phyloP scores from a whole-genome alignment of 163 green algal species.

The Chlamydomonas reinhardtii region DNA sequence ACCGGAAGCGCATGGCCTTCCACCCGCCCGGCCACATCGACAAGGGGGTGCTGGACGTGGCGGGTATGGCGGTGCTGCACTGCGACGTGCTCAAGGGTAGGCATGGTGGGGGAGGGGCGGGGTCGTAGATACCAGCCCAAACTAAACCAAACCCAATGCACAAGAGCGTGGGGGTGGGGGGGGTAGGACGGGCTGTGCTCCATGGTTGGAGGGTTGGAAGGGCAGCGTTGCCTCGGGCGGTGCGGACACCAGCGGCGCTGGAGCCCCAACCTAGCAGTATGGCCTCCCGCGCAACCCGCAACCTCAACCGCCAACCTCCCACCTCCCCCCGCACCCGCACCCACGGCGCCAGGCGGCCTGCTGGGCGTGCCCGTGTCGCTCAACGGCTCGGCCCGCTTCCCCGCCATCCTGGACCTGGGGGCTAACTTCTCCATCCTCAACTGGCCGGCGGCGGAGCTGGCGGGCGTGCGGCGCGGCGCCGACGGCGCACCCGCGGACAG shows the following conservation, averaged over 20 bases:
- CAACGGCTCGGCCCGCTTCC: slow-evolving; percentile 36
- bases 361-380: slow-evolving; percentile 44
- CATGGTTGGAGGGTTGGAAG: too few species aligned
- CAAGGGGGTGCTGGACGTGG: slow-evolving; percentile 38
- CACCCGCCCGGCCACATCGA: slow-evolving; percentile 43
- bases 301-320: too few species aligned
- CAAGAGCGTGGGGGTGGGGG: too few species aligned
- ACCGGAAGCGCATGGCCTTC: slow-evolving; percentile 22
- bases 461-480: not conserved
- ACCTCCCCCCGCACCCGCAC: not conserved
- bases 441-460: slow-evolving; percentile 39
- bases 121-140: not conserved
- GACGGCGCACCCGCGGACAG: not conserved
- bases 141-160: not conserved
- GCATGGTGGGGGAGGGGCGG: not conserved
- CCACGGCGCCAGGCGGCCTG: slow-evolving; percentile 12
- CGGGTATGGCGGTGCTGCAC: slow-evolving; percentile 18
- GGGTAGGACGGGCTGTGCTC: not conserved
- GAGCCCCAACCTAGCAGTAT: too few species aligned
- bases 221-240: not conserved
- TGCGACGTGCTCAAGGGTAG: slow-evolving; percentile 43
- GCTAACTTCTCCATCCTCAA: slow-evolving; percentile 50
- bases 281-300: too few species aligned
- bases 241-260: not conserved
- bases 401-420: slow-evolving; percentile 49